A percentile compares a stretch with the other conserved stretches of the same genome.
These are phyloP conservation scores for Plantago rigida DNA, from an alignment of 305 asterid genomes.

Conservation along the genomic window DNA sequence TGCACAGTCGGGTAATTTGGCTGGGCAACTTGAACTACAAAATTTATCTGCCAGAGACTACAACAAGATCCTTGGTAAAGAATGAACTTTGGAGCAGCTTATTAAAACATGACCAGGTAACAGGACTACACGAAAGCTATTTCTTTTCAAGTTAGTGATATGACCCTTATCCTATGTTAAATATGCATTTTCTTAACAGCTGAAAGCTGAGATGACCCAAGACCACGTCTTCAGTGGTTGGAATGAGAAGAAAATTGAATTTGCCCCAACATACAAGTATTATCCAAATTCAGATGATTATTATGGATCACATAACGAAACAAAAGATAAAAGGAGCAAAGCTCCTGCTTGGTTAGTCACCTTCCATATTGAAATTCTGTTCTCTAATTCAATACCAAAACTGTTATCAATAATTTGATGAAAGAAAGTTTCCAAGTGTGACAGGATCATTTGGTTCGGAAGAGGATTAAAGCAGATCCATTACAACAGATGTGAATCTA, in stretches of 20 bases:
- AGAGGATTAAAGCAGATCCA: slow-evolving; percentile 45
- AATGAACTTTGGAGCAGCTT: slow-evolving; percentile 43
- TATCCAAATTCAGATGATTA: slow-evolving; percentile 43
- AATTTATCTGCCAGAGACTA: slow-evolving; percentile 47
- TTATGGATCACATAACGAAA: slow-evolving; percentile 29
- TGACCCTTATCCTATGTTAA: not conserved
- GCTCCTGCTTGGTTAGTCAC: slow-evolving; percentile 50
- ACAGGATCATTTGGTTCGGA: slow-evolving; percentile 57
- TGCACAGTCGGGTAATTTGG: slow-evolving; percentile 46
- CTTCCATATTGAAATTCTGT: not conserved
- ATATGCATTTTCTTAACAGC: slow-evolving; percentile 23
- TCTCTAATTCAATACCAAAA: not conserved
- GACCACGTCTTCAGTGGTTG: slow-evolving; percentile 54
- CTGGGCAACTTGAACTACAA: slow-evolving; percentile 64
- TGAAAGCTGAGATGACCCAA: slow-evolving; percentile 43
- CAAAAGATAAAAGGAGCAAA: slow-evolving; percentile 43
- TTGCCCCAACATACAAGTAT: slow-evolving; percentile 59
- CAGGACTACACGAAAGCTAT: not conserved
- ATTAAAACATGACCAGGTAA: slow-evolving; percentile 45
- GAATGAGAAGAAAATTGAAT: slow-evolving; percentile 48
- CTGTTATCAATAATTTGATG: not conserved
- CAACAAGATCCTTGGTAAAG: slow-evolving; percentile 37
- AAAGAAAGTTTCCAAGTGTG: slow-evolving; percentile 38
- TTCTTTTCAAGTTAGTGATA: too few species aligned
- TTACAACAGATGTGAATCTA: slow-evolving; percentile 47